A percentile compares a stretch with the other conserved stretches of the same genome.
phyloP scores from a whole-genome alignment of 225 moss, liverwort and hornwort genomes.

The Antitrichia curtipendula region DNA sequence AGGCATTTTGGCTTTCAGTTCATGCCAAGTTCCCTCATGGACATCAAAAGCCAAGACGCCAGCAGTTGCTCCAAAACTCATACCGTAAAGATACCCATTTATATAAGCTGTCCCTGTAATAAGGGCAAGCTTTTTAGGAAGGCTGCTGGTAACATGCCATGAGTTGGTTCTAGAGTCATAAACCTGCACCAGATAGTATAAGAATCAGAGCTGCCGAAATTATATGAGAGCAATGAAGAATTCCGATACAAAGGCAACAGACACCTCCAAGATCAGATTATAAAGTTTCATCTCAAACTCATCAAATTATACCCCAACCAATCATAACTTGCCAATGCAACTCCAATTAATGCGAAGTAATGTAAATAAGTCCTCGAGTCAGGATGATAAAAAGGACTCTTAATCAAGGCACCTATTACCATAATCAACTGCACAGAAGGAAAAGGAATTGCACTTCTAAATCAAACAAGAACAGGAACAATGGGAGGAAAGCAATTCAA shows the following conservation, averaged over 20 bases:
- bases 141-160: slow-evolving; percentile 67
- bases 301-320: neutral
- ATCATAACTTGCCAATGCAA: neutral
- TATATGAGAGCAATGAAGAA: neutral
- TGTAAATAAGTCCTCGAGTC: neutral
- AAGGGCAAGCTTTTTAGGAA: slow-evolving; percentile 58
- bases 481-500: neutral
- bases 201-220: neutral
- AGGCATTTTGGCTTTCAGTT: slow-evolving; percentile 63
- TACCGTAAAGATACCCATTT: slow-evolving; percentile 59
- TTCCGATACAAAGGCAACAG: neutral
- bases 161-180: slow-evolving; percentile 63
- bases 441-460: neutral
- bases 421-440: neutral
- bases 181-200: slow-evolving; percentile 29
- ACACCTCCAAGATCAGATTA: neutral
- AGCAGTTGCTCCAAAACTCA: slow-evolving; percentile 54
- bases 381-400: neutral
- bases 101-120: slow-evolving; percentile 58
- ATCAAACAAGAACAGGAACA: neutral
- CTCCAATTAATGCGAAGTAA: neutral
- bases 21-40: slow-evolving; percentile 60
- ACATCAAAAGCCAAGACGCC: slow-evolving; percentile 65
- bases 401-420: neutral
- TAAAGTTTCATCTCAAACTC: neutral